Percentiles rank a stretch among this genome's conserved stretches.
Conservation (phyloP, 768 basidiomycete genomes). For the Suillus spraguei region DNA sequence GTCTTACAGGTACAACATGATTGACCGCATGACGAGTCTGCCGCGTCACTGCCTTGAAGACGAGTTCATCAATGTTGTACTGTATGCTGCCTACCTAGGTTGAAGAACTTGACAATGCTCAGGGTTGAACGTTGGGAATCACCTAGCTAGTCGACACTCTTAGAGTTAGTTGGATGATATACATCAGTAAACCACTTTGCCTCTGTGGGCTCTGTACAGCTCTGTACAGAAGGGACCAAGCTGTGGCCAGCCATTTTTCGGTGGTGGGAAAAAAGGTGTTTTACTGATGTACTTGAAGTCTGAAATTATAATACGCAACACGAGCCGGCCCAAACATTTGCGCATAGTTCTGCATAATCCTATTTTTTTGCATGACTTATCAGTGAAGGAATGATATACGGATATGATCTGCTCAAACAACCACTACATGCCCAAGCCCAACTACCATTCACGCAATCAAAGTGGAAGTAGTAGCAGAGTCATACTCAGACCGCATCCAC, state of each 20-base stretch:
- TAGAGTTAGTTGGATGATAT: neutral
- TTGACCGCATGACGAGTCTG: neutral
- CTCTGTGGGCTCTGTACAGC: too few species aligned
- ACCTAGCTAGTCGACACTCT: neutral
- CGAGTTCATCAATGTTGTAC: neutral
- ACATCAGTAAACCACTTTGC: too few species aligned
- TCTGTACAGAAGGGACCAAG: too few species aligned
- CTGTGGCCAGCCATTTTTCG: too few species aligned
- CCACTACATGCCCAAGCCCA: neutral
- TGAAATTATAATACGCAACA: neutral
- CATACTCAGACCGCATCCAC: too few species aligned
- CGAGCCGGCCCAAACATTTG: neutral
- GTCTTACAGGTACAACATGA: too few species aligned
- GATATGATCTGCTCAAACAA: neutral
- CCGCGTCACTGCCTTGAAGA: neutral
- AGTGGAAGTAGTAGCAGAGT: conserved; percentile 92
- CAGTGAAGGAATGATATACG: neutral
- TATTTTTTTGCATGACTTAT: conserved; percentile 5
- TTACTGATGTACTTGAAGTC: neutral
- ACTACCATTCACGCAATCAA: conserved; percentile 65
- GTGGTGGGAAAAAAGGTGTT: too few species aligned
- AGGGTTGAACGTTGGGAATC: too few species aligned
- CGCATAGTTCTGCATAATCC: conserved; percentile 6
- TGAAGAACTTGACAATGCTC: neutral
- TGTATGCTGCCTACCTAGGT: too few species aligned